phyloP scores from a whole-genome alignment of 768 basidiomycete species.

The Naganishia friedmannii region DNA sequence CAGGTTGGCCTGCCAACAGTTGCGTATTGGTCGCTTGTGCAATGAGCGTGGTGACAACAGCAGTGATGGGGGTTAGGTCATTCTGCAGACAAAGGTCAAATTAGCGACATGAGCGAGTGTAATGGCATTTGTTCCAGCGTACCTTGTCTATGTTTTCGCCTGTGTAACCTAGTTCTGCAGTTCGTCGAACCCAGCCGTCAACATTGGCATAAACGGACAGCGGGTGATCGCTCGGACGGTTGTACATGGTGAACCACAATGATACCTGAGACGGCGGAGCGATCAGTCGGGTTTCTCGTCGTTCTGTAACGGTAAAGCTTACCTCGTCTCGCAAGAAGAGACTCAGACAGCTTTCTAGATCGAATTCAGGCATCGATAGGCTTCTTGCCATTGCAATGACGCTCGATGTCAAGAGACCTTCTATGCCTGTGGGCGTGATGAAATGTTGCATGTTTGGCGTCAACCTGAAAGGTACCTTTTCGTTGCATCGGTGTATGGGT shows the following conservation, averaged over 20 bases:
- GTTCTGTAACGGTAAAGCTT: constrained; percentile 64
- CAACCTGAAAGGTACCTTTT: constrained; percentile 92
- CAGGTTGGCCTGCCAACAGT: constrained; percentile 78
- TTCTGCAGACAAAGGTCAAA: constrained; percentile 37
- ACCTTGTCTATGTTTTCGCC: constrained; percentile 48
- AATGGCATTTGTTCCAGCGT: constrained; percentile 12
- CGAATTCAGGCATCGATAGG: constrained; percentile 90
- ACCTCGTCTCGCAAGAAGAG: constrained; percentile 93
- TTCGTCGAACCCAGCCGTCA: constrained; percentile 47
- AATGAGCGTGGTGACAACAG: constrained; percentile 68
- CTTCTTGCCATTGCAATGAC: constrained; percentile 88
- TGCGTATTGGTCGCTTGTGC: constrained; percentile 81
- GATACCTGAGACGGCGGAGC: constrained; percentile 54
- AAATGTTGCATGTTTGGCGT: constrained; percentile 96
- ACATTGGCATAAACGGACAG: constrained; percentile 45
- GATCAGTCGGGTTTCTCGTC: constrained; percentile 63
- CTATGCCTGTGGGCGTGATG: constrained; percentile 79
- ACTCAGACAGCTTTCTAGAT: constrained; percentile 85
- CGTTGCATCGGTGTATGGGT: constrained; percentile 69
- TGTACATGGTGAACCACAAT: constrained; percentile 43
- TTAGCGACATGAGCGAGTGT: neutral
- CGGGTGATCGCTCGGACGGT: constrained; percentile 46
- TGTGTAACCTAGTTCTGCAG: constrained; percentile 44
- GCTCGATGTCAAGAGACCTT: constrained; percentile 80
- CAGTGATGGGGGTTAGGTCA: constrained; percentile 56